Evolutionary conservation across 306 rosid genomes (phyloP).

Genomic region (Senna tora): DNA sequence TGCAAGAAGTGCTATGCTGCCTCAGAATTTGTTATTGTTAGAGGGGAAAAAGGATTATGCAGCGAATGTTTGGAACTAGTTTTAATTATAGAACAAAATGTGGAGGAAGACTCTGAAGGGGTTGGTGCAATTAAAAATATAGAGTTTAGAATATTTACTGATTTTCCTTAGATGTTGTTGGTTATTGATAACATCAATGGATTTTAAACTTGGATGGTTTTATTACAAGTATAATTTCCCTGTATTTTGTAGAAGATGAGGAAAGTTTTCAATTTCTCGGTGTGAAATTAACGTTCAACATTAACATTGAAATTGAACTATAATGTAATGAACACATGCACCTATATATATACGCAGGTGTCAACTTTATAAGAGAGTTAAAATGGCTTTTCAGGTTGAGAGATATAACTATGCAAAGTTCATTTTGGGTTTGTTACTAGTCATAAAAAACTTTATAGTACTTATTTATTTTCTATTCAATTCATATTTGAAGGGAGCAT

Average conservation of each 20-base stretch:
- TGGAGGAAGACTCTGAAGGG: slow-evolving; percentile 58
- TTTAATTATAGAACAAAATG: slow-evolving; percentile 52
- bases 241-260: neutral
- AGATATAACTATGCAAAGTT: too few species aligned
- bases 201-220: too few species aligned
- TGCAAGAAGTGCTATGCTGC: slow-evolving; percentile 52
- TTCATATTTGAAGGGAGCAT: slow-evolving; percentile 16
- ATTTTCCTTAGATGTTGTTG: slow-evolving; percentile 14
- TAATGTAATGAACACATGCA: too few species aligned
- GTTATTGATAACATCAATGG: too few species aligned
- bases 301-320: too few species aligned
- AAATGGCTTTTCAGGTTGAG: too few species aligned
- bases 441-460: slow-evolving; percentile 20
- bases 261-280: neutral
- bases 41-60: slow-evolving; percentile 60
- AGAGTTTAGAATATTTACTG: slow-evolving; percentile 3
- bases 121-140: slow-evolving; percentile 46
- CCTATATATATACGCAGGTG: too few species aligned
- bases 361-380: too few species aligned
- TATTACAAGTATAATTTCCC: neutral
- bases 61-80: slow-evolving; percentile 54
- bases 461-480: neutral
- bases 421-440: too few species aligned
- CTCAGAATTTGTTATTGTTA: slow-evolving; percentile 42
- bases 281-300: neutral